A percentile compares a stretch with the other conserved stretches of the same genome.
Conservation (phyloP, 2,329 filamentous ascomycete genomes). For the Cladophialophora bantiana region DNA sequence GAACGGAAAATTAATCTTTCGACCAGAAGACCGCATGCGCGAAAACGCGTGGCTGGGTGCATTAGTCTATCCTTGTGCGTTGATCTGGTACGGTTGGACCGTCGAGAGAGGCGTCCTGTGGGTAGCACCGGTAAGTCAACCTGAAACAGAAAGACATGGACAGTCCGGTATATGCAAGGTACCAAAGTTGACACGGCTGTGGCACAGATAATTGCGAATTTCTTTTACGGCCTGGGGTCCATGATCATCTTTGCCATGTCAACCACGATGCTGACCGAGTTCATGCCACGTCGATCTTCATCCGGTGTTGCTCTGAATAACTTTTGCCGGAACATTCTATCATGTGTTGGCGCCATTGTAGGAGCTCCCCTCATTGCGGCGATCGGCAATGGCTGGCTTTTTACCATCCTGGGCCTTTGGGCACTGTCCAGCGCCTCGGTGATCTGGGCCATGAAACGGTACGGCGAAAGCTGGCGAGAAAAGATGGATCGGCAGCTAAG, state of each 20-base stretch:
- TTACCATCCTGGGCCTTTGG: constrained; percentile 67
- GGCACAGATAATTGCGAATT: constrained; percentile 65
- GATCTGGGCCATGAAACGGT: constrained; percentile 63
- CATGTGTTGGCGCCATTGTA: constrained; percentile 73
- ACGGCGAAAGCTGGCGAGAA: constrained; percentile 38
- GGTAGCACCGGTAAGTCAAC: constrained; percentile 59
- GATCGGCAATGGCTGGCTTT: constrained; percentile 78
- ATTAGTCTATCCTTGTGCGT: constrained; percentile 70
- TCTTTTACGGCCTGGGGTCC: constrained; percentile 76
- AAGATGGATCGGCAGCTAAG: constrained; percentile 37
- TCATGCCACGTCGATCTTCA: constrained; percentile 74
- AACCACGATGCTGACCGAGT: constrained; percentile 86
- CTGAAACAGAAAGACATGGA: constrained; percentile 11
- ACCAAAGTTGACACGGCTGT: constrained; percentile 34
- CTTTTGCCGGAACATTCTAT: constrained; percentile 79
- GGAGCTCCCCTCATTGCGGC: constrained; percentile 73
- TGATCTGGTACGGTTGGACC: constrained; percentile 82
- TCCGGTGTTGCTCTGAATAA: constrained; percentile 77
- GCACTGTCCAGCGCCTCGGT: constrained; percentile 65
- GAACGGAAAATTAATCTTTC: constrained; percentile 69
- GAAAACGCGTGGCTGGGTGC: constrained; percentile 82
- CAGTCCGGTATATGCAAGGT: constrained; percentile 26
- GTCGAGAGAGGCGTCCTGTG: constrained; percentile 68
- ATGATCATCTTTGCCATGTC: constrained; percentile 79
- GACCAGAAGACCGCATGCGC: constrained; percentile 81